These are phyloP conservation scores for Colletotrichum plurivorum DNA, from an alignment of 2,329 filamentous ascomycete genomes.

Conservation along the genomic window DNA sequence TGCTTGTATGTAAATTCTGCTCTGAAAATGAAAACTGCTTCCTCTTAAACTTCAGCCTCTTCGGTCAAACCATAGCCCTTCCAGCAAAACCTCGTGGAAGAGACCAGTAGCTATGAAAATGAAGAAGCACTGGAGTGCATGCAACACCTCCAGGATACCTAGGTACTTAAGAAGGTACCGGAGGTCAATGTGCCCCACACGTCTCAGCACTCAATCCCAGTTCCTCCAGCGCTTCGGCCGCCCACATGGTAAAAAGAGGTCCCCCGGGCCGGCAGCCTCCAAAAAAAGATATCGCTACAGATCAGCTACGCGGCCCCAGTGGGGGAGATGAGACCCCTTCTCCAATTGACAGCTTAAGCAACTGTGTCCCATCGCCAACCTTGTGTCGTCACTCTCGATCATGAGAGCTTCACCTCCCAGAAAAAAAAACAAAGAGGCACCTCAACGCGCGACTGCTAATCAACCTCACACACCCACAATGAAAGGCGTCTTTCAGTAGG, in stretches of 20 bases:
- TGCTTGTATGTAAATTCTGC: no score
- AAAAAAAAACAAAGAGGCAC: background rate
- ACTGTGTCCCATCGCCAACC: slow-evolving; percentile 39
- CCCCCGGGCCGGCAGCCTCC: background rate
- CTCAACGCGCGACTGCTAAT: slow-evolving; percentile 6
- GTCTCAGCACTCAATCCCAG: background rate
- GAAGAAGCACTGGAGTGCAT: no score
- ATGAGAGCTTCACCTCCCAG: slow-evolving; percentile 5
- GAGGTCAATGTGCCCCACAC: background rate
- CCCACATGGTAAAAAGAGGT: slow-evolving; percentile 9
- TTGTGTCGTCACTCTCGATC: background rate
- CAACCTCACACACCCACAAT: slow-evolving; percentile 19
- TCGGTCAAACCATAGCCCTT: no score
- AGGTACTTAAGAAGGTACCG: no score
- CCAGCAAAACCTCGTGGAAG: no score
- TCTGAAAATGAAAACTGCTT: no score
- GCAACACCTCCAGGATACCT: no score
- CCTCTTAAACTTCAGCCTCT: no score
- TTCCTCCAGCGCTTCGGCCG: background rate
- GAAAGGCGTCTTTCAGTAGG: background rate
- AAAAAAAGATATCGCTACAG: slow-evolving; percentile 1
- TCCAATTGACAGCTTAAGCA: slow-evolving; percentile 24
- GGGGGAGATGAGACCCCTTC: slow-evolving; percentile 14
- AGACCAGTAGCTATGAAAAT: no score
- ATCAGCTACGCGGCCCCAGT: slow-evolving; percentile 9